Base-by-base conservation (phyloP, 106 monocot genomes). In the Acanthochlamys bracteata region DNA sequence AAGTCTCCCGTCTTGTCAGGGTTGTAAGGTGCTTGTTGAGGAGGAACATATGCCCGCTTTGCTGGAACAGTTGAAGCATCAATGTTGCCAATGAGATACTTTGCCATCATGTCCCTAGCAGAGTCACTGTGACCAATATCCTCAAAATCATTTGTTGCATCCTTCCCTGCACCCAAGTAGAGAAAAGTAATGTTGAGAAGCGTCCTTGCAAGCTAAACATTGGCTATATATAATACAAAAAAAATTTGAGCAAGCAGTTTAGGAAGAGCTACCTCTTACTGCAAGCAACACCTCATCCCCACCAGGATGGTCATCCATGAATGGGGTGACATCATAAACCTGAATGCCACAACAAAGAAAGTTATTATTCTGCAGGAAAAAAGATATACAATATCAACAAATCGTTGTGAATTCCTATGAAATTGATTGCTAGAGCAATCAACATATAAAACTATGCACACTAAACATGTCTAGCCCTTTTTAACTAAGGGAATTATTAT, bases 101-200 rank as follows among this genome's bases (percentile, higher is more conserved):
- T 74, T 11, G 46, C 55, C 84, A 80, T 80, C 80, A 76, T 59
- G 7, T 80, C 77, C 57, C 64, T 80, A 15, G 84, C 84, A 0
- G 76, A 49, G 17, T 68, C 51, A 57, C 84, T 84, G 59, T 84
- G 84, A 0, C 84, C 84, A 1, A 80, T 55, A 63, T 84, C 84
- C 65, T 84, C 84, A 25, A 84, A 84, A 74, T 84, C 84, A 56
- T 71, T 68, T 20, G 76, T 80, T 25, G 80, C 84, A 68, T 84
- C 80, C 62, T 84, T 84, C n/a, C 80, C 88, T 88, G 67, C 61
- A 9, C 49, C 49, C 49, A 12, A 49, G 17, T 14, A 66, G 39
- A 68, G 55, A 40, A 22, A 39, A 6, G 51, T 42, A 63, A 42
- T 20, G 13, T 52, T 1, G 4, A 20, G 53, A 1, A 27, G 3